Evolutionary conservation across 1,284 basidiomycete species (phyloP), one percentile per base, ranked within the genome.

Genomic region (Apiotrichum veenhuisii): DNA sequence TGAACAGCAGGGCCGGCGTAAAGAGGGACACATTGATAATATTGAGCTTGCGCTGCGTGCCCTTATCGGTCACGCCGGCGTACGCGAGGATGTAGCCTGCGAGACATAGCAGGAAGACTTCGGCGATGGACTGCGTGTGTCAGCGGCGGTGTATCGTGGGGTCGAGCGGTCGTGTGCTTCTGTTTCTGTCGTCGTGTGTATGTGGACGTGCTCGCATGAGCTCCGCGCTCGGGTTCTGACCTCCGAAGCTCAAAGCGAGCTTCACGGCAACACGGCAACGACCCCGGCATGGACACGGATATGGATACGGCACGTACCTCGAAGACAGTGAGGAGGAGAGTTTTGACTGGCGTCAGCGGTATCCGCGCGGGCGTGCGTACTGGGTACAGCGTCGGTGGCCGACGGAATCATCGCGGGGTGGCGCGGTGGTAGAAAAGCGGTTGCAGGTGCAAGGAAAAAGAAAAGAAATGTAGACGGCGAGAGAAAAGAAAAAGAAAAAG

Each of bases 1-100:
- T 91, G 77, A 96, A 96, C 26, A 96, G 81, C 20, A 97, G 83
- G 0, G 89, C 88, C 0, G 93, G 93, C 0, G 93, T 97, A 78
- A 96, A 94, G 37, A 96, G 82, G 0, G 88, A 89, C 26, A 96
- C 70, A 61, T 74, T 74, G 68, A 67, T 70, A 33, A 78, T 78
- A 48, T 68, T 89, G 84, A 77, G 61, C 61, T 77, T 77, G 78
- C 89, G 90, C 77, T 95, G 92, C 0, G 89, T 92, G 61, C 83
- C 84, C 75, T 92, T 93, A 73, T 96, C 91, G 15, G 94, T 83
- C 43, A 96, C 85, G 34, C 89, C 89, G 25, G 82, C 81, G 46
- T 80, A 77, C 1, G 93, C 89, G 42, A 96, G 85, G 23, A 87
- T 78, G 76, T 89, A 96, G 1, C 93, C 93, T 2, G 90, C 87